Evolutionary conservation across 2,329 filamentous ascomycete species (phyloP).

Genomic region (Huntiella abstrusa): DNA sequence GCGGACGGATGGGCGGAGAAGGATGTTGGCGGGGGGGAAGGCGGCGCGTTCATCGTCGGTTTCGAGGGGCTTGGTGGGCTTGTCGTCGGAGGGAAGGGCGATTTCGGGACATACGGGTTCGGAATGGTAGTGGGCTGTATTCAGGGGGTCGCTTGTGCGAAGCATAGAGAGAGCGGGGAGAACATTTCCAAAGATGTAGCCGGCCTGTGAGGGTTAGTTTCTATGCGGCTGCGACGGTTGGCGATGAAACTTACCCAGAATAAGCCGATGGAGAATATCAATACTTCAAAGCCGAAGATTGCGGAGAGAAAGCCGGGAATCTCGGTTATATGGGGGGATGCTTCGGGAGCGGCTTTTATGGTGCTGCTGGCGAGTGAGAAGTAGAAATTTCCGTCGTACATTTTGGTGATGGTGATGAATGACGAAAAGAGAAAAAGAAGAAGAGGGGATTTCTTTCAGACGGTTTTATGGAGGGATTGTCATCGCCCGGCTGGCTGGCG

Average conservation of each 20-base stretch:
- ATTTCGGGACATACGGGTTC: constrained; percentile 35
- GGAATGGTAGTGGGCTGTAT: constrained; percentile 29
- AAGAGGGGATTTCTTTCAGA: no score
- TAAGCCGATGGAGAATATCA: not conserved
- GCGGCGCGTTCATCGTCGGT: no score
- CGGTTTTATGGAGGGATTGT: no score
- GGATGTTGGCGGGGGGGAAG: constrained; percentile 31
- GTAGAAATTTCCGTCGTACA: no score
- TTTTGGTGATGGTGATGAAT: no score
- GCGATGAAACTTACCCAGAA: constrained; percentile 8
- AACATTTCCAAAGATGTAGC: constrained; percentile 31
- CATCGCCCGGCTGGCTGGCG: no score
- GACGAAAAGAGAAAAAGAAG: no score
- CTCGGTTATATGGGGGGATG: no score
- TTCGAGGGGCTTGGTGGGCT: constrained; percentile 17
- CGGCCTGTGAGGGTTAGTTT: not conserved
- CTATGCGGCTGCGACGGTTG: not conserved
- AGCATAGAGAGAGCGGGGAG: constrained; percentile 37
- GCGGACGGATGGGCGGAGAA: constrained; percentile 36
- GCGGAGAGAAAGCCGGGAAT: no score
- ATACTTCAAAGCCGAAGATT: constrained; percentile 2
- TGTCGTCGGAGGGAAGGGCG: constrained; percentile 26
- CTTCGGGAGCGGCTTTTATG: no score
- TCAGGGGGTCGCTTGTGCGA: no score
- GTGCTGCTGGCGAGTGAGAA: no score